A percentile compares a stretch with the other conserved stretches of the same genome.
Evolutionary conservation across 164 flowering plant species (phyloP).

Genomic region (Piper longum): DNA sequence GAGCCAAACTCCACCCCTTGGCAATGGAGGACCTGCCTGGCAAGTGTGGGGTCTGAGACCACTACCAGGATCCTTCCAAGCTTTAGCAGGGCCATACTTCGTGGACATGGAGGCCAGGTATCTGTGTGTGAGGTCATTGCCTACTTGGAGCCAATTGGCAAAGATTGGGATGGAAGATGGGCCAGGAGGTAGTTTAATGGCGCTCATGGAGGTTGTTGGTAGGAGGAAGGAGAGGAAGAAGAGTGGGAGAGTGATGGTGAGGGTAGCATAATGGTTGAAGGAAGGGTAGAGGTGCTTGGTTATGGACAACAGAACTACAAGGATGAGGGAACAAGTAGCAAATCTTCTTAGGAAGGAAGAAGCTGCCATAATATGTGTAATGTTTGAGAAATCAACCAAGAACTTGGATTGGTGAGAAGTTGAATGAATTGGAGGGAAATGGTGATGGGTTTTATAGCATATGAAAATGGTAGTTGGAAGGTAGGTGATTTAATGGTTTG

Average conservation of each 20-base stretch:
- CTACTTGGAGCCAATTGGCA: constrained; percentile 77
- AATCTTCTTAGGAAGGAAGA: background rate
- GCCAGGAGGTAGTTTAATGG: constrained; percentile 35
- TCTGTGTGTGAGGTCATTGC: constrained; percentile 57
- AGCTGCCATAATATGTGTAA: background rate
- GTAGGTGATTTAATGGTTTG: constrained; percentile 6
- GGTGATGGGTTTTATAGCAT: background rate
- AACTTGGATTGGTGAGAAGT: background rate
- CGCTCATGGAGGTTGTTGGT: constrained; percentile 1
- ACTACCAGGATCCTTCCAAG: constrained; percentile 49
- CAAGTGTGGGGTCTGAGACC: constrained; percentile 46
- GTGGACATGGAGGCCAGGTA: constrained; percentile 28
- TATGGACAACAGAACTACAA: constrained; percentile 1
- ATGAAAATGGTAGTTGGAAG: background rate
- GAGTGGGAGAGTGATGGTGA: constrained; percentile 2
- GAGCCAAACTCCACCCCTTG: constrained; percentile 74
- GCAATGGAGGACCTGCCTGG: constrained; percentile 42
- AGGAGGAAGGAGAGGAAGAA: constrained; percentile 9
- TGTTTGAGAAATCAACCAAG: background rate
- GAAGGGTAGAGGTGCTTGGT: constrained; percentile 1
- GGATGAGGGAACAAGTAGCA: background rate
- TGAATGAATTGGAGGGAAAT: background rate
- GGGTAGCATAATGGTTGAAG: constrained; percentile 2
- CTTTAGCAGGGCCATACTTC: constrained; percentile 38
- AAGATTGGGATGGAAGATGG: constrained; percentile 42